phyloP scores from a whole-genome alignment of 495 filamentous ascomycete species.

The Penicillium cinerascens region DNA sequence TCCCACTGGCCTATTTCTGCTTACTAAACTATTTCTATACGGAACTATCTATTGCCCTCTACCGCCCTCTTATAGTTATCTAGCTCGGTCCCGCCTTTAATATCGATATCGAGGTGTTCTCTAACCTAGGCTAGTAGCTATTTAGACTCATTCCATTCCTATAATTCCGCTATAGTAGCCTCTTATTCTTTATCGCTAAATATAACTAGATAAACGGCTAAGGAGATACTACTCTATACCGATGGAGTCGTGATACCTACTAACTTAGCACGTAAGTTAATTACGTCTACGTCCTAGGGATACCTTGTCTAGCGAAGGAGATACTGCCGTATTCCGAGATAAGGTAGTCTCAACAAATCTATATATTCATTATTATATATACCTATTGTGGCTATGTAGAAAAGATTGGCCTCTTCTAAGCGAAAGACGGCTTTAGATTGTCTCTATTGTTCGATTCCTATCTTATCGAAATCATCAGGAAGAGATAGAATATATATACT shows the following conservation, averaged over 20 bases:
- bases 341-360: slow-evolving; percentile 22
- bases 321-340: slow-evolving; percentile 33
- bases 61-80: slow-evolving; percentile 28
- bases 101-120: slow-evolving; percentile 27
- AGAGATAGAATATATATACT: slow-evolving; percentile 31
- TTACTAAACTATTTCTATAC: slow-evolving; percentile 28
- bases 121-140: slow-evolving; percentile 23
- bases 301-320: slow-evolving; percentile 31
- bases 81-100: slow-evolving; percentile 31
- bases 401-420: slow-evolving; percentile 35
- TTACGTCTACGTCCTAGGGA: slow-evolving; percentile 36
- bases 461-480: slow-evolving; percentile 28
- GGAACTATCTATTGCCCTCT: slow-evolving; percentile 20
- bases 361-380: slow-evolving; percentile 30
- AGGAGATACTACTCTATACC: slow-evolving; percentile 27
- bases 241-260: slow-evolving; percentile 30
- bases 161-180: slow-evolving; percentile 25
- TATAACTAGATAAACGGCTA: slow-evolving; percentile 20
- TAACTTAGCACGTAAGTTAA: slow-evolving; percentile 33
- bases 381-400: slow-evolving; percentile 36
- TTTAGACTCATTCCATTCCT: slow-evolving; percentile 38
- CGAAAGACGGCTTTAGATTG: slow-evolving; percentile 24
- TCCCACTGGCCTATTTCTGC: slow-evolving; percentile 18
- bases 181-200: slow-evolving; percentile 31
- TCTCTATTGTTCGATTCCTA: slow-evolving; percentile 25